Evolutionary conservation across 129 eudicot genomes (phyloP), one percentile per base, ranked within the genome.

Genomic region (Helianthus tuberosus): DNA sequence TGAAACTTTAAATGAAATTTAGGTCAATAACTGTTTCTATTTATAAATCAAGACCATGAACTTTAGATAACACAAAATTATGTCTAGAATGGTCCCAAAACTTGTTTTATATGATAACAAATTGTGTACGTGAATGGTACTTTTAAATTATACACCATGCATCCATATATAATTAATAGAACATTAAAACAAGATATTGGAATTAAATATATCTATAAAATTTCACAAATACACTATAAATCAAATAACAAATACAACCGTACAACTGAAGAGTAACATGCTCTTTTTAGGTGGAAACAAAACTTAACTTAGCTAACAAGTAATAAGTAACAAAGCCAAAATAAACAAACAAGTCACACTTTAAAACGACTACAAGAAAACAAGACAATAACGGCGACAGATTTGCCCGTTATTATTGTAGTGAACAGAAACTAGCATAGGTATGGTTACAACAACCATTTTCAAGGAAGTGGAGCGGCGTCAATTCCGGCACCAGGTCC

Each of bases 401-500:
- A 27, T 1, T 27, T 27, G 32, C 32, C 2, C 0, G 32, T 27
- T 27, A 27, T 27, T 2, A 27, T 27, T 27, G 32, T 27, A 27
- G 32, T 1, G 32, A 27, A 78, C 62, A 63, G 48, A 29, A 52
- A 43, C 68, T 71, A 78, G 1, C 54, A 35, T 53, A 78, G 52
- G 60, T 5, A 53, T 64, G 58, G 68, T 78, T 72, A 46, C 68
- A 16, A 29, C 62, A 44, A 52, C 44, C 16, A 75, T 62, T 39
- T 69, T 84, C 74, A 84, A 72, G 85, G 88, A 67, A 77, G 70
- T 25, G 88, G 80, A 64, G 29, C 71, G 0, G 51, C 68, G 13
- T 68, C 77, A 7, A 32, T 75, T 41, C 82, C 86, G 0, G 79
- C 88, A 38, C 79, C 82, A 14, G 69, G 75, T 46, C 80, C 87